These are phyloP conservation scores for Musa itinerans DNA, from an alignment of 176 grass and related monocot species.

Conservation along the genomic window DNA sequence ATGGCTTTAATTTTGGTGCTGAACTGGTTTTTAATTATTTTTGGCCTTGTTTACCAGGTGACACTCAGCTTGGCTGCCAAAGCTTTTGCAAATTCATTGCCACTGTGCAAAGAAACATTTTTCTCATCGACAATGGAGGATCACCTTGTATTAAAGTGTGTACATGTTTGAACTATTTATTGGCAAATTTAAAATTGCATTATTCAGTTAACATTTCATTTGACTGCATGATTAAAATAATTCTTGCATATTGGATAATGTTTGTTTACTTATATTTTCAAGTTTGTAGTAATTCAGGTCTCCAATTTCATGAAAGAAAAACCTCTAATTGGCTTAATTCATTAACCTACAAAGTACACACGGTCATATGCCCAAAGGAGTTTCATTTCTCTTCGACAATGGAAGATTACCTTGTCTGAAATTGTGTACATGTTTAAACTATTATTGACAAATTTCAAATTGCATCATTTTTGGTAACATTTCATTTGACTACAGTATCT, in stretches of 20 bases:
- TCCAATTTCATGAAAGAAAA: too few species aligned
- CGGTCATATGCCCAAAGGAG: neutral
- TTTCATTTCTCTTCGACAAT: neutral
- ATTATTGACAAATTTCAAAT: too few species aligned
- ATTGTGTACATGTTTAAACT: too few species aligned
- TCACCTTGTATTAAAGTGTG: conserved; percentile 60
- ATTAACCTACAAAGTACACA: neutral
- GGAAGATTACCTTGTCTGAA: too few species aligned
- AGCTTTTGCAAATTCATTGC: conserved; percentile 76
- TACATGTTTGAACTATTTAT: neutral
- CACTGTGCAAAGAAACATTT: conserved; percentile 93
- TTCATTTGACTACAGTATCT: too few species aligned
- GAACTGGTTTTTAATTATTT: neutral
- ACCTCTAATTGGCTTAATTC: neutral
- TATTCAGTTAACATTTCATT: neutral
- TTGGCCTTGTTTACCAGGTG: conserved; percentile 38
- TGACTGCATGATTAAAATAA: neutral
- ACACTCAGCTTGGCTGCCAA: conserved; percentile 92
- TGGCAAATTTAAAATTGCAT: too few species aligned
- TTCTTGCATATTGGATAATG: neutral
- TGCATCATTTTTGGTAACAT: too few species aligned
- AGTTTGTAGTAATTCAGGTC: neutral
- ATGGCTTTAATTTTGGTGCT: neutral
- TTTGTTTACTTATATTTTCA: neutral
- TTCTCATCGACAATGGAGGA: conserved; percentile 83